Evolutionary conservation across 495 filamentous ascomycete species (phyloP).

Genomic region (Glarea lozoyensis): DNA sequence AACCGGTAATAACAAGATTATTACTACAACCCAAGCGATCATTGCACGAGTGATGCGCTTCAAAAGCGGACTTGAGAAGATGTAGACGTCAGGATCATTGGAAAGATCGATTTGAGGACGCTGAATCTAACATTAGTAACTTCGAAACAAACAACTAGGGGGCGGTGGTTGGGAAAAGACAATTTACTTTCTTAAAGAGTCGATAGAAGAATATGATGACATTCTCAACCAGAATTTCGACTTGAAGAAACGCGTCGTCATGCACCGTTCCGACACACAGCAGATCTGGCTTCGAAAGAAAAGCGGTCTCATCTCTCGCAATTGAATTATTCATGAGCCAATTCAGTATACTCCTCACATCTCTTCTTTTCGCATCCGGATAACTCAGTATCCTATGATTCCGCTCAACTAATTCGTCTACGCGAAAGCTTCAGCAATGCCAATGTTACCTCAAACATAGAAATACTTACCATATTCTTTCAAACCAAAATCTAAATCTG

Average conservation of each 20-base stretch:
- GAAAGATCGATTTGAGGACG: conserved; percentile 12
- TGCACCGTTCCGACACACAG: conserved; percentile 14
- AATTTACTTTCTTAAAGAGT: conserved; percentile 21
- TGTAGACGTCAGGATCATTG: conserved; percentile 18
- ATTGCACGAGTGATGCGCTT: conserved; percentile 16
- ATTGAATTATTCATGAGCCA: conserved; percentile 1
- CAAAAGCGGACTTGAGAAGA: conserved; percentile 22
- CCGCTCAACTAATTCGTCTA: background rate
- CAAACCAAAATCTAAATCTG: background rate
- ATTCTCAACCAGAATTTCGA: conserved; percentile 24
- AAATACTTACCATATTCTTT: conserved; percentile 3
- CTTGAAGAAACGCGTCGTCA: conserved; percentile 18
- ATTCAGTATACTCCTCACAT: conserved; percentile 2
- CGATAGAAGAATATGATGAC: conserved; percentile 17
- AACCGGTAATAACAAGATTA: conserved; percentile 26
- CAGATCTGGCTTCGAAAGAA: conserved; percentile 21
- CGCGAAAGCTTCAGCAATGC: background rate
- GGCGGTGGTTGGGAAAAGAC: too few species aligned
- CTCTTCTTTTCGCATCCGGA: conserved; percentile 4
- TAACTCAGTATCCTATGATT: conserved; percentile 12
- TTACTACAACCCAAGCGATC: conserved; percentile 19
- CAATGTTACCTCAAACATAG: background rate
- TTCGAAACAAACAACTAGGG: background rate
- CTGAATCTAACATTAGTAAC: conserved; percentile 1
- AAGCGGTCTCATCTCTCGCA: conserved; percentile 21